A percentile compares a stretch with the other conserved stretches of the same genome.
Conservation (phyloP, 306 rosid species). For the Cucumis hystrix region DNA sequence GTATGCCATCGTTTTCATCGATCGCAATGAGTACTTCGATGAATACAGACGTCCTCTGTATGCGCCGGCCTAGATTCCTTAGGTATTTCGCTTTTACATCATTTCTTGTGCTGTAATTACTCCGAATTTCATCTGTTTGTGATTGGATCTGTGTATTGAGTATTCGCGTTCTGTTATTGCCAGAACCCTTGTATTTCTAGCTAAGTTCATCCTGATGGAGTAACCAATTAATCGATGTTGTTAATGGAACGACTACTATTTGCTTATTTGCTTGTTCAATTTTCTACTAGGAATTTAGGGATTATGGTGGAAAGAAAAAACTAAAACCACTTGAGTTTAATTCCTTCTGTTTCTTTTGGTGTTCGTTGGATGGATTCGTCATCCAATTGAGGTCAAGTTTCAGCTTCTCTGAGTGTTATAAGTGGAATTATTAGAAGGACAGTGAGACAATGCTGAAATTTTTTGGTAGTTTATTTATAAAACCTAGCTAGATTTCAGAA, state of each 20-base stretch:
- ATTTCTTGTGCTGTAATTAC: neutral
- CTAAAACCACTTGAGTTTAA: neutral
- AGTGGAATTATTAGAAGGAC: neutral
- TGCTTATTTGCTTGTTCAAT: neutral
- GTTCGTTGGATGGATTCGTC: neutral
- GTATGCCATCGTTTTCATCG: constrained; percentile 57
- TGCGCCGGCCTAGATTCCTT: constrained; percentile 10
- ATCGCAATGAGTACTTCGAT: constrained; percentile 80
- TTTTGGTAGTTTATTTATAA: neutral
- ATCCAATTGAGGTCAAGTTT: neutral
- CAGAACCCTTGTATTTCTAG: neutral
- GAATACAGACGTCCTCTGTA: constrained; percentile 83
- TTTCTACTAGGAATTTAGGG: neutral
- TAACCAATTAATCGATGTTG: neutral
- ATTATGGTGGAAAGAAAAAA: neutral
- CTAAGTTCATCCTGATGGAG: neutral
- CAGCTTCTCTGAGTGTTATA: neutral
- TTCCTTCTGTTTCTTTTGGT: neutral
- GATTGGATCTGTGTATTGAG: neutral
- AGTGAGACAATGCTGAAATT: neutral
- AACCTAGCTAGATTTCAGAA: too few relatives aligned
- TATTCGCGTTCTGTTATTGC: neutral
- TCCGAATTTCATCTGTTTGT: neutral
- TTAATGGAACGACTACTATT: neutral
- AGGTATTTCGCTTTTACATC: neutral